phyloP scores from a whole-genome alignment of 306 rosid species.

The Cucurbita maxima region DNA sequence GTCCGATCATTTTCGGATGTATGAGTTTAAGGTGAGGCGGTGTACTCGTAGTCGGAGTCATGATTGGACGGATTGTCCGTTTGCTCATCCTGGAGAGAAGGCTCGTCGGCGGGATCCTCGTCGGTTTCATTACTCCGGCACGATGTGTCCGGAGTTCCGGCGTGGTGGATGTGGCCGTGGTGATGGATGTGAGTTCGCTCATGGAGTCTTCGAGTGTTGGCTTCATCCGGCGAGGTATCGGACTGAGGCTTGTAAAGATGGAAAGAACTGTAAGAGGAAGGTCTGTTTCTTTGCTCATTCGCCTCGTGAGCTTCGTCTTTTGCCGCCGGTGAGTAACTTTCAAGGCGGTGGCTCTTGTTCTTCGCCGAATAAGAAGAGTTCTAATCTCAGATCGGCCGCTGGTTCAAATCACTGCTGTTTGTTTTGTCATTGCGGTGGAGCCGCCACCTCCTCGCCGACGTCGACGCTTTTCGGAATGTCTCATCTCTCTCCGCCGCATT shows the following conservation, averaged over 20 bases:
- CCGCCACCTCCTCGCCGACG: constrained; percentile 44
- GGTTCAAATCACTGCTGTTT: constrained; percentile 36
- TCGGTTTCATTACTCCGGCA: constrained; percentile 51
- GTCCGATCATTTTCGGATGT: constrained; percentile 77
- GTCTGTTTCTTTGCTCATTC: constrained; percentile 89
- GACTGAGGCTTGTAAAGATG: constrained; percentile 91
- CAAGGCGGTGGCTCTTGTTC: not conserved
- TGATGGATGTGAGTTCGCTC: constrained; percentile 65
- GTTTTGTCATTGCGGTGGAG: constrained; percentile 19
- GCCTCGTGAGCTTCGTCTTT: constrained; percentile 50
- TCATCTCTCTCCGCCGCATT: constrained; percentile 55
- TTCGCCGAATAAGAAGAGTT: constrained; percentile 26
- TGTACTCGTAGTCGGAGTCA: constrained; percentile 89
- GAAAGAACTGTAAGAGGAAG: constrained; percentile 65
- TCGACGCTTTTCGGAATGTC: constrained; percentile 56
- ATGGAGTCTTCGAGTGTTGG: constrained; percentile 90
- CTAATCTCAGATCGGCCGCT: constrained; percentile 15
- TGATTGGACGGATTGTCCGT: constrained; percentile 97
- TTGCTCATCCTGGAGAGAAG: constrained; percentile 75
- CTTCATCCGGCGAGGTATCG: constrained; percentile 84
- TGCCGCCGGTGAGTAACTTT: constrained; percentile 25
- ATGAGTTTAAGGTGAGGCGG: constrained; percentile 73
- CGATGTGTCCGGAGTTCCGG: constrained; percentile 60
- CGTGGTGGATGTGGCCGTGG: constrained; percentile 60
- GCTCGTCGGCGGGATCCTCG: constrained; percentile 82